Evolutionary conservation across 2,329 filamentous ascomycete species (phyloP).

Genomic region (Colletotrichum phormii): DNA sequence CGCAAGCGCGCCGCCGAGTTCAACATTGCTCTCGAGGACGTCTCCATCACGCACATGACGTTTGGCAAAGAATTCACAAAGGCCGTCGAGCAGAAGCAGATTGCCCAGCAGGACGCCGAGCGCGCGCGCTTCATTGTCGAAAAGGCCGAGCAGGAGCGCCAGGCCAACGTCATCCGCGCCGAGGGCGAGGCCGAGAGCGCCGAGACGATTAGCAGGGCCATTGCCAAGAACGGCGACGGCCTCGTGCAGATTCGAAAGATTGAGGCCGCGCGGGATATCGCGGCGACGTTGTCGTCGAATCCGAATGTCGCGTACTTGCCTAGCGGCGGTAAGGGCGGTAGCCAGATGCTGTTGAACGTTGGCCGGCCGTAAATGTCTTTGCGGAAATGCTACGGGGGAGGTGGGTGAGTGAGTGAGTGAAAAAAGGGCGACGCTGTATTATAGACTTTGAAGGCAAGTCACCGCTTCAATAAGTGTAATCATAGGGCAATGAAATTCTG

Average conservation of each 20-base stretch:
- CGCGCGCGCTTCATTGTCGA: slow-evolving; percentile 98
- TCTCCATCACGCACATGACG: slow-evolving; percentile 99
- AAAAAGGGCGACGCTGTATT: slow-evolving; percentile 31
- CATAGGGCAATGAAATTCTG: slow-evolving; percentile 35
- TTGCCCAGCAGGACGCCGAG: slow-evolving; percentile 98
- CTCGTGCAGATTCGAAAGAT: slow-evolving; percentile 97
- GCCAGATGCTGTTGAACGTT: slow-evolving; percentile 66
- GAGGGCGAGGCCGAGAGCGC: slow-evolving; percentile 98
- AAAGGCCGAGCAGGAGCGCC: slow-evolving; percentile 97
- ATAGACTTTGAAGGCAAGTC: slow-evolving; percentile 39
- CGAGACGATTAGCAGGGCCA: slow-evolving; percentile 93
- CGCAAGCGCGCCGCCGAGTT: slow-evolving; percentile 95
- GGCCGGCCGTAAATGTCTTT: slow-evolving; percentile 50
- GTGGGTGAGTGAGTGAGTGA: slow-evolving; percentile 1
- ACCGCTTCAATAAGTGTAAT: slow-evolving; percentile 42
- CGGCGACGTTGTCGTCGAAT: slow-evolving; percentile 87
- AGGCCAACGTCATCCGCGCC: slow-evolving; percentile 97
- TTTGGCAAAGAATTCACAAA: slow-evolving; percentile 99
- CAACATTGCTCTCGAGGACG: slow-evolving; percentile 98
- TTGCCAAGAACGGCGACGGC: slow-evolving; percentile 92
- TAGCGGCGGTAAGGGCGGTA: slow-evolving; percentile 72
- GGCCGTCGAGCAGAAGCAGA: slow-evolving; percentile 99
- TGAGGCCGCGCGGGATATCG: slow-evolving; percentile 96
- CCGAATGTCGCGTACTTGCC: slow-evolving; percentile 97
- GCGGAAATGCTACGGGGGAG: background rate